Evolutionary conservation across 2,329 filamentous ascomycete species (phyloP).

Genomic region (Penicillium sp.): DNA sequence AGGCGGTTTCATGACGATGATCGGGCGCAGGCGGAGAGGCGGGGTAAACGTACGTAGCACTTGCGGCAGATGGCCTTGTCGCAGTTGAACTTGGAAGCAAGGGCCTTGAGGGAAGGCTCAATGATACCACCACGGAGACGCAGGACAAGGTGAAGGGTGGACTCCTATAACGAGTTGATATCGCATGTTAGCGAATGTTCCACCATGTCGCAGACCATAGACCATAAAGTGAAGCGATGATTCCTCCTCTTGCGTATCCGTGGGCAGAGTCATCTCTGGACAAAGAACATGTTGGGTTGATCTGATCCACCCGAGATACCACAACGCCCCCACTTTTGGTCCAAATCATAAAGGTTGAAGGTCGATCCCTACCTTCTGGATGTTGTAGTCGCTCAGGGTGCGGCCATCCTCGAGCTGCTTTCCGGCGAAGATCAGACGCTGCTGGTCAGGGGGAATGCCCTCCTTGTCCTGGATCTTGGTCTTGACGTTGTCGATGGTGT

Average conservation of each 20-base stretch:
- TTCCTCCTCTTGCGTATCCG: constrained; percentile 15
- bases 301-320: constrained; percentile 6
- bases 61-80: constrained; percentile 99
- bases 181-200: constrained; percentile 34
- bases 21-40: background rate
- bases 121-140: constrained; percentile 99
- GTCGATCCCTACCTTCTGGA: constrained; percentile 78
- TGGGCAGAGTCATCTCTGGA: background rate
- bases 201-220: background rate
- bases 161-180: constrained; percentile 64
- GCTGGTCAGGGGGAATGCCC: constrained; percentile 96
- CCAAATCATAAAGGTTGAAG: constrained; percentile 9
- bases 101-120: constrained; percentile 96
- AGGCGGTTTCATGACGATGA: background rate
- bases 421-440: constrained; percentile 97
- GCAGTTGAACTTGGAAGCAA: constrained; percentile 99
- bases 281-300: constrained; percentile 1
- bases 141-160: constrained; percentile 96
- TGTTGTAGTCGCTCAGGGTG: constrained; percentile 97
- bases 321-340: constrained; percentile 6
- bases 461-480: constrained; percentile 99
- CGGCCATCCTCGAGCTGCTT: constrained; percentile 99
- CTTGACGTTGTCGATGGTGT: constrained; percentile 99
- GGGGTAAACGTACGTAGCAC: constrained; percentile 79
- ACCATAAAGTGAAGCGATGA: background rate